phyloP scores from a whole-genome alignment of 2,329 filamentous ascomycete species.

The Penicillium sp. region DNA sequence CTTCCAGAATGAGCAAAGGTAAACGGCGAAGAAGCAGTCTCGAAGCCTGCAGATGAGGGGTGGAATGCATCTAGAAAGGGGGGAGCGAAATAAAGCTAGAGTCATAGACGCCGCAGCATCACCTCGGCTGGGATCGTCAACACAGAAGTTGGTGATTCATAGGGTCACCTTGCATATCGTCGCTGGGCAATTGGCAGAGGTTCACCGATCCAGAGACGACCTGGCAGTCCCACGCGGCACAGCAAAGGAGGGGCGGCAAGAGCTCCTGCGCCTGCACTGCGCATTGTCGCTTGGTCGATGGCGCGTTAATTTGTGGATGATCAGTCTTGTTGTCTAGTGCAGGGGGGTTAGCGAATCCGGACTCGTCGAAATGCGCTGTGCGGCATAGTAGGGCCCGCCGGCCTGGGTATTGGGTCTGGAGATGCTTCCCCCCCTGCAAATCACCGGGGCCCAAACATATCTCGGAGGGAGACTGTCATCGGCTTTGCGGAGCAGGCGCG shows the following conservation, averaged over 20 bases:
- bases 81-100: neutral
- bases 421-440: slow-evolving; percentile 11
- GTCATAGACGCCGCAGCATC: neutral
- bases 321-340: slow-evolving; percentile 9
- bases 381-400: slow-evolving; percentile 17
- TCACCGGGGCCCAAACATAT: slow-evolving; percentile 11
- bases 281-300: slow-evolving; percentile 6
- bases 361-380: slow-evolving; percentile 9
- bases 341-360: slow-evolving; percentile 15
- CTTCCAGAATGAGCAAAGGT: slow-evolving; percentile 6
- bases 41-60: neutral
- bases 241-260: slow-evolving; percentile 5
- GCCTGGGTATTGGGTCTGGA: slow-evolving; percentile 17
- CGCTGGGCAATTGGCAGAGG: no score
- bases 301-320: slow-evolving; percentile 3
- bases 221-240: slow-evolving; percentile 1
- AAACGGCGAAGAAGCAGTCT: slow-evolving; percentile 1
- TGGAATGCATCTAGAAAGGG: neutral
- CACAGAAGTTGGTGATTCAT: slow-evolving; percentile 20
- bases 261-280: slow-evolving; percentile 13
- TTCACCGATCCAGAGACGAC: slow-evolving; percentile 7
- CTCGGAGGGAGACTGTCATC: neutral
- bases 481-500: slow-evolving; percentile 1
- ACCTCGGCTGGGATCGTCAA: neutral
- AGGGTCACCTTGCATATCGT: slow-evolving; percentile 20